These are phyloP conservation scores for Solanum chiquidenum DNA, from an alignment of 257 asterid genomes.

Conservation along the genomic window DNA sequence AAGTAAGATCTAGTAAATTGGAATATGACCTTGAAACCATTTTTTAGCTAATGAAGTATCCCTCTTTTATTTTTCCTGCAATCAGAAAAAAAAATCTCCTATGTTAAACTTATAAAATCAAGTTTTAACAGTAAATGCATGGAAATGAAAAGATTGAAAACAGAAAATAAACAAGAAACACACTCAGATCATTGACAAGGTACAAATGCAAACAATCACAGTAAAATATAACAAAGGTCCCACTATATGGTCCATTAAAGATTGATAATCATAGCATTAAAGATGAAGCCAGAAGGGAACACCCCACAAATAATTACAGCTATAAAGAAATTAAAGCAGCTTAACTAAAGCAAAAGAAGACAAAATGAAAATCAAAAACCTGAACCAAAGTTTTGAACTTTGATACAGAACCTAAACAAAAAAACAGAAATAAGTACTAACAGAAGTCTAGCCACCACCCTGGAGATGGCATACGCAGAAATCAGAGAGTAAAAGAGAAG, in stretches of 20 bases:
- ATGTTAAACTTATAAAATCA: neutral
- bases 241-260: neutral
- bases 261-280: neutral
- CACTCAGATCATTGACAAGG: neutral
- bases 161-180: neutral
- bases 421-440: neutral
- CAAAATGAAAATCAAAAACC: neutral
- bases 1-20: conserved; percentile 67
- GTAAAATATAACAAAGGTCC: neutral
- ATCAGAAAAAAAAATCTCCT: neutral
- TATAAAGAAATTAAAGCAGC: neutral
- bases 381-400: neutral
- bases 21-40: conserved; percentile 81
- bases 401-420: neutral
- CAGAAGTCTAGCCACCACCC: neutral
- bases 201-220: neutral
- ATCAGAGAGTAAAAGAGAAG: neutral
- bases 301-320: conserved; percentile 1
- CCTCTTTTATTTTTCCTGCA: neutral
- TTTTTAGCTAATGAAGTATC: neutral
- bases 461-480: neutral
- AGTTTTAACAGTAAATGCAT: conserved; percentile 9
- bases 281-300: neutral
- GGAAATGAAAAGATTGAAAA: conserved; percentile 4
- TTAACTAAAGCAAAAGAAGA: neutral